These are phyloP conservation scores for Alternaria ventricosa DNA, from an alignment of 2,329 filamentous ascomycete species.

Conservation along the genomic window DNA sequence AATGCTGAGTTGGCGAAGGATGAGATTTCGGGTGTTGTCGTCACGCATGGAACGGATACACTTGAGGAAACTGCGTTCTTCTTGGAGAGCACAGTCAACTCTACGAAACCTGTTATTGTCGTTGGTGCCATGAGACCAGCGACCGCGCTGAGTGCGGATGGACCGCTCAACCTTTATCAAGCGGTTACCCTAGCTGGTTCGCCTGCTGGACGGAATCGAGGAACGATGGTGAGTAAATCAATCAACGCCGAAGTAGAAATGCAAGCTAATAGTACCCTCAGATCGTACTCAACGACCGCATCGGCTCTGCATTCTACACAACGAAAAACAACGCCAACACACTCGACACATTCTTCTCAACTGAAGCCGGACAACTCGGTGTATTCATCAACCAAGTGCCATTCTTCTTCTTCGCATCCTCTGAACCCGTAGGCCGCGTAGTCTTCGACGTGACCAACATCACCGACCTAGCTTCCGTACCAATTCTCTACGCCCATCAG, in stretches of 20 bases:
- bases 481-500: slow-evolving; percentile 64
- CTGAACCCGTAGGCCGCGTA: slow-evolving; percentile 53
- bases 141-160: slow-evolving; percentile 68
- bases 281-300: slow-evolving; percentile 67
- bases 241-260: rapidly evolving
- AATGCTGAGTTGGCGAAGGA: slow-evolving; percentile 57
- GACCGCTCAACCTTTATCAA: slow-evolving; percentile 67
- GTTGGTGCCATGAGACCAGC: slow-evolving; percentile 70
- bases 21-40: slow-evolving; percentile 57
- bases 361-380: slow-evolving; percentile 63
- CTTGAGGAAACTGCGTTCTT: slow-evolving; percentile 70
- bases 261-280: not conserved
- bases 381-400: slow-evolving; percentile 65
- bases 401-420: slow-evolving; percentile 65
- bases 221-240: slow-evolving; percentile 53
- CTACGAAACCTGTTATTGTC: slow-evolving; percentile 64
- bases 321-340: slow-evolving; percentile 69
- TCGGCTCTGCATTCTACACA: slow-evolving; percentile 63
- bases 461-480: slow-evolving; percentile 62
- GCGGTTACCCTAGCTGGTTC: slow-evolving; percentile 64
- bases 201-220: slow-evolving; percentile 56
- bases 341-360: slow-evolving; percentile 66
- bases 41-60: slow-evolving; percentile 71
- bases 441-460: slow-evolving; percentile 49
- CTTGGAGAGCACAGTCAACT: slow-evolving; percentile 64